A percentile compares a stretch with the other conserved stretches of the same genome.
phyloP scores from a whole-genome alignment of 2,329 filamentous ascomycete genomes.

The Colletotrichum theobromicola region DNA sequence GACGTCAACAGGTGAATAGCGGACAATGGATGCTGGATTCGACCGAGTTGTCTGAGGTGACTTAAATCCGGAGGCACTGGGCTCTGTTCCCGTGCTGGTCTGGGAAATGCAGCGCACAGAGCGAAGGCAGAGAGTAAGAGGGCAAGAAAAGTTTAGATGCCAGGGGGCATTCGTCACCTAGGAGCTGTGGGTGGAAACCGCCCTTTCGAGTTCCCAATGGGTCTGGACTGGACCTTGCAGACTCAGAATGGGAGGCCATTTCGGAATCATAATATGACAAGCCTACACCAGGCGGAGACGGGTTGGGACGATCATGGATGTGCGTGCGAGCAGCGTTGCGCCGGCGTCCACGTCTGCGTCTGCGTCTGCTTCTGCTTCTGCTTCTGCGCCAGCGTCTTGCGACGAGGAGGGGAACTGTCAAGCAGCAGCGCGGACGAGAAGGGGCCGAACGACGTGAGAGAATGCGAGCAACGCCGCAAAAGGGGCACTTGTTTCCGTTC shows the following conservation, averaged over 20 bases:
- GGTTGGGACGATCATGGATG: slow-evolving; percentile 4
- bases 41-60: not conserved
- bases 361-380: not conserved
- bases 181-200: not conserved
- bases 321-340: slow-evolving; percentile 18
- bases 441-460: not conserved
- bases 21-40: not conserved
- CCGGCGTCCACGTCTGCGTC: slow-evolving; percentile 12
- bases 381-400: slow-evolving; percentile 14
- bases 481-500: not conserved
- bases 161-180: not conserved
- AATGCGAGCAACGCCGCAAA: not conserved
- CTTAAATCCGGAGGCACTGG: not conserved
- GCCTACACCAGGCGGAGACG: not conserved
- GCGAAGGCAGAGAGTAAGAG: not conserved
- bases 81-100: not conserved
- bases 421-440: not conserved
- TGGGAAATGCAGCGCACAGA: not conserved
- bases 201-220: not conserved
- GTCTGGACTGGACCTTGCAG: not conserved
- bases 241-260: not conserved
- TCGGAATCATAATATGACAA: slow-evolving; percentile 7
- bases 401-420: not conserved
- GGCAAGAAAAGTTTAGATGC: not conserved
- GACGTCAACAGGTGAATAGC: not conserved